A percentile compares a stretch with the other conserved stretches of the same genome.
Evolutionary conservation across 2,329 filamentous ascomycete species (phyloP).

Genomic region (Alternaria postmessia): DNA sequence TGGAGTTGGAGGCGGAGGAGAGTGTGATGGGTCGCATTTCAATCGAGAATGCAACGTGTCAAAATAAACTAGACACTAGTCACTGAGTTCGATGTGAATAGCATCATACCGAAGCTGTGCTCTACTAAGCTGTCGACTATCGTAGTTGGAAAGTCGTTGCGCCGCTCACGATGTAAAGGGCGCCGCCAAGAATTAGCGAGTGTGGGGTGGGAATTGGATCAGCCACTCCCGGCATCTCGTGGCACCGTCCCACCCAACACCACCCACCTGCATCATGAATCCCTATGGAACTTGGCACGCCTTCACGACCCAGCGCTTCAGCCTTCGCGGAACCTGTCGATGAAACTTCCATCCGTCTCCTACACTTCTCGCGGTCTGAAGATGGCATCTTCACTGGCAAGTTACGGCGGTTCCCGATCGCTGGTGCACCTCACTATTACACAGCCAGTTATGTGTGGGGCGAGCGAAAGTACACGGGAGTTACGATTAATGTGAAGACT

Average conservation of each 20-base stretch:
- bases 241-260: neutral
- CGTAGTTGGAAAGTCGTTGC: too few species aligned
- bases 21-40: too few species aligned
- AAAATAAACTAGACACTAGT: too few species aligned
- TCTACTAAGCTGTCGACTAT: too few species aligned
- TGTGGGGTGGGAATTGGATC: neutral
- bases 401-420: constrained; percentile 33
- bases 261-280: neutral
- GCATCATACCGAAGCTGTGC: too few species aligned
- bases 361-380: constrained; percentile 25
- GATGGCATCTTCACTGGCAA: constrained; percentile 19
- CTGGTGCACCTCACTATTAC: constrained; percentile 37
- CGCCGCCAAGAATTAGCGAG: neutral
- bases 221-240: neutral
- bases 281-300: neutral
- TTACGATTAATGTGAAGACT: too few species aligned
- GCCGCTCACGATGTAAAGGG: too few species aligned
- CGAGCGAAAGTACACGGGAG: too few species aligned
- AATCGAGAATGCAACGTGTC: too few species aligned
- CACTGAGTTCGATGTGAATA: too few species aligned
- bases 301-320: neutral
- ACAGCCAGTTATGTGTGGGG: constrained; percentile 31
- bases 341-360: constrained; percentile 32
- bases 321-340: constrained; percentile 1
- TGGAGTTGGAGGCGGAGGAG: constrained; percentile 18